Evolutionary conservation across 257 asterid genomes (phyloP).

Genomic region (Salvia miltiorrhiza): DNA sequence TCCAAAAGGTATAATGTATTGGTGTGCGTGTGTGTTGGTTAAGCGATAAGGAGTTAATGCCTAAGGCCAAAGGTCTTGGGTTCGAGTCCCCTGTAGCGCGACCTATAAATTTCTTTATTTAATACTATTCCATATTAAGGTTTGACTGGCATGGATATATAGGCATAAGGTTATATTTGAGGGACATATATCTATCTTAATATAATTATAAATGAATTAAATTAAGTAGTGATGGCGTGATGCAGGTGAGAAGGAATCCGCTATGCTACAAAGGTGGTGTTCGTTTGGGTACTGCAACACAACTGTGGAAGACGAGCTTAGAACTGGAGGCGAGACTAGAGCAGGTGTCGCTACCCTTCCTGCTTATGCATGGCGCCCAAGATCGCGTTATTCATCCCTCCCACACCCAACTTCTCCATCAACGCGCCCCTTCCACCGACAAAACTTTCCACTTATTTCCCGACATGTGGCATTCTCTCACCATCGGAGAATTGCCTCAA

Average conservation of each 20-base stretch:
- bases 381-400: slow-evolving; percentile 53
- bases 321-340: slow-evolving; percentile 46
- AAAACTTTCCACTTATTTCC: slow-evolving; percentile 52
- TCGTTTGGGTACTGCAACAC: slow-evolving; percentile 39
- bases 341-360: slow-evolving; percentile 53
- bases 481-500: slow-evolving; percentile 51
- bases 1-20: no score
- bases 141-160: no score
- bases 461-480: slow-evolving; percentile 65
- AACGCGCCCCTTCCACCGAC: slow-evolving; percentile 43
- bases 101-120: no score
- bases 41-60: no score
- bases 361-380: slow-evolving; percentile 49
- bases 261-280: slow-evolving; percentile 54
- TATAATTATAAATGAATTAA: no score
- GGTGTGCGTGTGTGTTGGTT: no score
- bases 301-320: slow-evolving; percentile 34
- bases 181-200: no score
- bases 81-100: no score
- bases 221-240: no score
- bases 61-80: no score
- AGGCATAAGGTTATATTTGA: no score
- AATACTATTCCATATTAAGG: no score
- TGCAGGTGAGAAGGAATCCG: slow-evolving; percentile 54
- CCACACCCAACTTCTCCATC: slow-evolving; percentile 39